Percentiles rank a stretch among this genome's conserved stretches.
phyloP scores from a whole-genome alignment of 257 asterid genomes.

The Scutellaria minor region DNA sequence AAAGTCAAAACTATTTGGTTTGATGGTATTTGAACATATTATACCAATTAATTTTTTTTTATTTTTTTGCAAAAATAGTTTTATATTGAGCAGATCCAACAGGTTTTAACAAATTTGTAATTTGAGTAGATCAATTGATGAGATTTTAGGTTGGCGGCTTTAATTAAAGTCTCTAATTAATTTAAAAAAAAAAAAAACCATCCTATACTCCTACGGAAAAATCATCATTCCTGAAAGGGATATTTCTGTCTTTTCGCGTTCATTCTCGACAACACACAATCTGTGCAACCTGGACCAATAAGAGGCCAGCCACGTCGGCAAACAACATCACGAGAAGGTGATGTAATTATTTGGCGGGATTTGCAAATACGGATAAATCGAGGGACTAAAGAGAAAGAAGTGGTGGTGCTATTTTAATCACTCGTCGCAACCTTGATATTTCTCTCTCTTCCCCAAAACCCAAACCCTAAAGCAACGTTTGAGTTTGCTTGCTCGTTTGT shows the following conservation, averaged over 20 bases:
- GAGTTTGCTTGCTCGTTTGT: slow-evolving; percentile 38
- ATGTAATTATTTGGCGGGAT: slow-evolving; percentile 11
- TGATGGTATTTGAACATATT: too few species aligned
- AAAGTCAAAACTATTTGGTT: too few species aligned
- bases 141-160: too few species aligned
- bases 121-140: too few species aligned
- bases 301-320: too few species aligned
- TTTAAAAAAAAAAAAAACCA: too few species aligned
- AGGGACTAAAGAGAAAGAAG: slow-evolving; percentile 39
- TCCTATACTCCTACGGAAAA: background rate
- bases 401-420: slow-evolving; percentile 35
- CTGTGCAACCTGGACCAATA: slow-evolving; percentile 8
- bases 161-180: too few species aligned
- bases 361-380: slow-evolving; percentile 31
- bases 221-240: slow-evolving; percentile 7
- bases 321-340: too few species aligned
- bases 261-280: background rate
- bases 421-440: slow-evolving; percentile 16
- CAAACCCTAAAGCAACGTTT: slow-evolving; percentile 46
- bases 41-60: too few species aligned
- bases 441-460: slow-evolving; percentile 50
- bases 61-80: too few species aligned
- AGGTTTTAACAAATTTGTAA: too few species aligned
- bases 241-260: slow-evolving; percentile 30
- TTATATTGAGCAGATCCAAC: too few species aligned